Conservation (phyloP, 768 basidiomycete species). For the Leccinum obscurum region DNA sequence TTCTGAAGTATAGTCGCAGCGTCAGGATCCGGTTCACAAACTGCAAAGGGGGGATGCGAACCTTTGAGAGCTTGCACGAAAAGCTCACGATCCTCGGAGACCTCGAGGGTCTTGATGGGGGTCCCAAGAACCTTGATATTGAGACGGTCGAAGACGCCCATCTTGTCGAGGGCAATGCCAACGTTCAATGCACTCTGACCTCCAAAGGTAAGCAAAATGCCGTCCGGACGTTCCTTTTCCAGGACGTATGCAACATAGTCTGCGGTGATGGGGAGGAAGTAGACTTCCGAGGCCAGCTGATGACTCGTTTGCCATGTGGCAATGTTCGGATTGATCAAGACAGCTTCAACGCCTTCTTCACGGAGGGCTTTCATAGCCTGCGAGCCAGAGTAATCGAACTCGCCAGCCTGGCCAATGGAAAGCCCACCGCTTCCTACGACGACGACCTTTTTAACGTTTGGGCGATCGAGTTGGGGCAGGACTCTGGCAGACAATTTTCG, state of each 20-base stretch:
- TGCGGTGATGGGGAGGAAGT: slow-evolving; percentile 93
- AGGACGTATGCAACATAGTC: slow-evolving; percentile 99
- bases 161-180: slow-evolving; percentile 92
- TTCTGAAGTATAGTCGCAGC: slow-evolving; percentile 49
- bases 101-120: slow-evolving; percentile 90
- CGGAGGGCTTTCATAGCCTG: slow-evolving; percentile 97
- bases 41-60: slow-evolving; percentile 34
- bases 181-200: slow-evolving; percentile 98
- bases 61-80: slow-evolving; percentile 97
- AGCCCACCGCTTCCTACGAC: slow-evolving; percentile 97
- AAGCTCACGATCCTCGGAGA: slow-evolving; percentile 95
- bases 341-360: slow-evolving; percentile 91
- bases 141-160: slow-evolving; percentile 92
- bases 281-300: slow-evolving; percentile 93
- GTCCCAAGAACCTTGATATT: slow-evolving; percentile 95
- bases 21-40: slow-evolving; percentile 6
- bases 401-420: slow-evolving; percentile 97
- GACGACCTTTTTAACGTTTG: slow-evolving; percentile 91
- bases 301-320: slow-evolving; percentile 99
- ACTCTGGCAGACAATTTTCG: slow-evolving; percentile 92
- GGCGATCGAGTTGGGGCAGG: slow-evolving; percentile 85
- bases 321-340: slow-evolving; percentile 98
- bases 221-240: slow-evolving; percentile 98
- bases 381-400: slow-evolving; percentile 99
- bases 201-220: slow-evolving; percentile 95